A percentile compares a stretch with the other conserved stretches of the same genome.
These are phyloP conservation scores for Phytophthora nicotianae DNA, from an alignment of 352 stramenopile species.

Conservation along the genomic window DNA sequence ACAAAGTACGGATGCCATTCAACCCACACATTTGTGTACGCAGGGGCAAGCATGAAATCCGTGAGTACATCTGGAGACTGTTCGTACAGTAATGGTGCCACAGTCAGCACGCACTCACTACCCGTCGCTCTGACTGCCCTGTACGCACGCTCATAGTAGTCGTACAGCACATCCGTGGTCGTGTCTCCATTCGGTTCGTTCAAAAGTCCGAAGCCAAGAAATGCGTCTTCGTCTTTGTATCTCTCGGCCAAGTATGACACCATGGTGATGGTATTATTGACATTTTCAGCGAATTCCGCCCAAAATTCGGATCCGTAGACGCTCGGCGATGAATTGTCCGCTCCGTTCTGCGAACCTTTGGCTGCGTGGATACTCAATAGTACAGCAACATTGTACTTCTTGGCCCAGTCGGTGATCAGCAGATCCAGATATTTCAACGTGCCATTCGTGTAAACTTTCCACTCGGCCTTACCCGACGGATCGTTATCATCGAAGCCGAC, in stretches of 20 bases:
- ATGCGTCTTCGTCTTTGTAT: constrained; percentile 50
- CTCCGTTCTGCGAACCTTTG: constrained; percentile 81
- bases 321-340: constrained; percentile 68
- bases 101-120: constrained; percentile 71
- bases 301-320: constrained; percentile 50
- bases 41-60: constrained; percentile 53
- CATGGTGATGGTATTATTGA: constrained; percentile 55
- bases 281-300: constrained; percentile 58
- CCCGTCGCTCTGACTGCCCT: constrained; percentile 48
- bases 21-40: constrained; percentile 77
- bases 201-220: constrained; percentile 70
- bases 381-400: constrained; percentile 58
- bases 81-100: constrained; percentile 58
- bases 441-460: constrained; percentile 49
- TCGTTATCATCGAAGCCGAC: constrained; percentile 70
- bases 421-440: constrained; percentile 58
- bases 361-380: constrained; percentile 75
- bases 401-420: constrained; percentile 50
- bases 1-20: constrained; percentile 88
- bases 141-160: constrained; percentile 83
- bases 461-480: constrained; percentile 42
- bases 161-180: constrained; percentile 62
- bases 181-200: constrained; percentile 71
- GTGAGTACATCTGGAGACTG: constrained; percentile 54
- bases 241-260: constrained; percentile 51